Percentiles rank a stretch among this genome's conserved stretches.
Conservation (phyloP, 805 yeast genomes). For the Blastobotrys robertii region DNA sequence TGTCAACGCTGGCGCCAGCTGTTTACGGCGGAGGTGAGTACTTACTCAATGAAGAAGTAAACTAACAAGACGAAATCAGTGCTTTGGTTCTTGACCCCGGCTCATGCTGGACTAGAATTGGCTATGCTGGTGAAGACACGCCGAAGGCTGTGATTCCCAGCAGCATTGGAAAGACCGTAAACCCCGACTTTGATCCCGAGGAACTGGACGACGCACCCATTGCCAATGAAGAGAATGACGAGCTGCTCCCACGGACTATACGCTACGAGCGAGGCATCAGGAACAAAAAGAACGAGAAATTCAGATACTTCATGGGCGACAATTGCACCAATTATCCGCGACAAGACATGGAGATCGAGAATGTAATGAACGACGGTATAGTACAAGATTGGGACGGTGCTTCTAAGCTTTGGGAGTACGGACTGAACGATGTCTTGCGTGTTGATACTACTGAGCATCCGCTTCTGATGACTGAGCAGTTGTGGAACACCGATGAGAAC, state of each 20-base stretch:
- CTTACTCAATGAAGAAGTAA: no score
- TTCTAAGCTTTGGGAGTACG: slow-evolving; percentile 57
- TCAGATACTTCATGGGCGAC: slow-evolving; percentile 15
- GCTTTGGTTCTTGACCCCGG: slow-evolving; percentile 91
- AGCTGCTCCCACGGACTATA: slow-evolving; percentile 6
- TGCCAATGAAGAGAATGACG: slow-evolving; percentile 5
- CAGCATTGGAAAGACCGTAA: background rate
- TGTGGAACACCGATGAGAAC: slow-evolving; percentile 65
- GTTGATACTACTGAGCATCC: slow-evolving; percentile 62
- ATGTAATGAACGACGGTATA: slow-evolving; percentile 18
- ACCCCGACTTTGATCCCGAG: slow-evolving; percentile 8
- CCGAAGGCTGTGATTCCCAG: slow-evolving; percentile 72
- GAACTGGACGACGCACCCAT: slow-evolving; percentile 5
- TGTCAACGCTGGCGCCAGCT: slow-evolving; percentile 11
- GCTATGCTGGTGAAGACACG: slow-evolving; percentile 83
- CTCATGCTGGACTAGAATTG: slow-evolving; percentile 67
- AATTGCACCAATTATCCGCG: slow-evolving; percentile 12
- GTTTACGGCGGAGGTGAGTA: slow-evolving; percentile 1
- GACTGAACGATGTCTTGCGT: slow-evolving; percentile 41
- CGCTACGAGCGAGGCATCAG: slow-evolving; percentile 3
- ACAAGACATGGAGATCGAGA: slow-evolving; percentile 12
- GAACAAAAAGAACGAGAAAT: slow-evolving; percentile 3
- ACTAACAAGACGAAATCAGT: slow-evolving; percentile 57
- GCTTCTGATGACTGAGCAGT: slow-evolving; percentile 73
- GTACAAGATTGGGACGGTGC: slow-evolving; percentile 77